Evolutionary conservation across 2,329 filamentous ascomycete genomes (phyloP), one percentile per base, ranked within the genome.

Genomic region (Chaetomium sp.): DNA sequence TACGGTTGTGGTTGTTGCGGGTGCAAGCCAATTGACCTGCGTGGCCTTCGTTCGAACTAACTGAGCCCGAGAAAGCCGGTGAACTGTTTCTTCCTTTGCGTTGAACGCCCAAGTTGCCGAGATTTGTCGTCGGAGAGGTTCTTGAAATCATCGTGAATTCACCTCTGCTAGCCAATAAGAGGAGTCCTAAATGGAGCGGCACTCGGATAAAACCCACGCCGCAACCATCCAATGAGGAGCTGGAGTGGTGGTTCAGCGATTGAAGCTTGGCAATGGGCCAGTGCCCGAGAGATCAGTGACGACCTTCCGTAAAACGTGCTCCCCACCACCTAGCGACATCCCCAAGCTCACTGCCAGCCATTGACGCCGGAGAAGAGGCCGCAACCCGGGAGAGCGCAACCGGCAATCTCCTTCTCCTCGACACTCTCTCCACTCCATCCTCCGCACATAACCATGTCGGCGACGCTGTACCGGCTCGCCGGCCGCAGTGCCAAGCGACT

Each of bases 381-480:
- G 67, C 69, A 63, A 68, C 58, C 66, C 63, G 68, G 67, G 71
- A 70, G 67, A 67, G 70, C 64, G 51, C 67, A 65, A 57, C 57
- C 59, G 60, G 62, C 50, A 57, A 42, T 27, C 62, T 58, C 62
- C 67, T 69, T 69, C 72, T 70, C 70, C 70, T 69, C 62, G 65
- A 72, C 70, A 69, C 68, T 42, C 69, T 70, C 70, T 73, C 71
- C 70, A 67, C 70, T 50, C 68, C 51, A 45, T 53, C 35, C 49
- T 5, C 19, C 13, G 12, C 55, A n/a, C 29, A n/a, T 49, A 33
- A 73, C 69, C 76, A 81, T 78, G 80, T 93, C 93, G 90, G 85
- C 89, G 78, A 83, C 87, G 73, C 81, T 93, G 76, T 87, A 87
- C 80, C 87, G 90, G 79, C 83, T 93, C 76, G 89, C 88, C 78